Evolutionary conservation across 768 basidiomycete species (phyloP).

Genomic region (Mrakia gelida): DNA sequence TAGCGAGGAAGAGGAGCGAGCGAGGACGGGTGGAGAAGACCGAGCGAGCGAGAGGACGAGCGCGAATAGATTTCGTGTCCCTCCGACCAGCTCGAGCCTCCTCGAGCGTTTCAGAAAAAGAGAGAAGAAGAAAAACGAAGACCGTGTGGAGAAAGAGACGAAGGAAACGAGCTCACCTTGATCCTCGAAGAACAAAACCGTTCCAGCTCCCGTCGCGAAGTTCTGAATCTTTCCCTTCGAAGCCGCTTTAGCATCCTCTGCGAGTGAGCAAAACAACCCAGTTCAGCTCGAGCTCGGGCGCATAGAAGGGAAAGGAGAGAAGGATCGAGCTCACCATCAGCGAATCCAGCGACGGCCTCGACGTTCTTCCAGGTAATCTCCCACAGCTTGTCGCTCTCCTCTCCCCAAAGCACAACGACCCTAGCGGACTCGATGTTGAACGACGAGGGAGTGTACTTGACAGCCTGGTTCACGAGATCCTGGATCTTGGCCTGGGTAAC

Average conservation of each 20-base stretch:
- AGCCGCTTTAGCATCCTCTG: background rate
- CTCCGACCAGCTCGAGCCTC: too few species aligned
- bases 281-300: too few species aligned
- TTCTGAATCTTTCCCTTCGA: slow-evolving; percentile 36
- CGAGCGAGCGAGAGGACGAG: too few species aligned
- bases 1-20: background rate
- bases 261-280: too few species aligned
- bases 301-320: background rate
- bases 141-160: background rate
- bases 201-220: slow-evolving; percentile 43
- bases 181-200: slow-evolving; percentile 47
- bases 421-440: slow-evolving; percentile 45
- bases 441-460: slow-evolving; percentile 18
- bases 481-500: slow-evolving; percentile 41
- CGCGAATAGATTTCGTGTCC: too few species aligned
- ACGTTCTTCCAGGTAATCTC: slow-evolving; percentile 32
- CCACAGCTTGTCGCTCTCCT: slow-evolving; percentile 41
- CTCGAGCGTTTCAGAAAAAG: too few species aligned
- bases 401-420: slow-evolving; percentile 43
- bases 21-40: background rate
- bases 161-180: slow-evolving; percentile 8
- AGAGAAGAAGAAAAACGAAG: too few species aligned
- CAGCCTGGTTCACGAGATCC: slow-evolving; percentile 38
- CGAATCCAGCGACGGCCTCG: slow-evolving; percentile 6
- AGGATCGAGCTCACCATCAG: slow-evolving; percentile 7